Evolutionary conservation across 2,329 filamentous ascomycete species (phyloP).

Genomic region (Xylariaceae sp.): DNA sequence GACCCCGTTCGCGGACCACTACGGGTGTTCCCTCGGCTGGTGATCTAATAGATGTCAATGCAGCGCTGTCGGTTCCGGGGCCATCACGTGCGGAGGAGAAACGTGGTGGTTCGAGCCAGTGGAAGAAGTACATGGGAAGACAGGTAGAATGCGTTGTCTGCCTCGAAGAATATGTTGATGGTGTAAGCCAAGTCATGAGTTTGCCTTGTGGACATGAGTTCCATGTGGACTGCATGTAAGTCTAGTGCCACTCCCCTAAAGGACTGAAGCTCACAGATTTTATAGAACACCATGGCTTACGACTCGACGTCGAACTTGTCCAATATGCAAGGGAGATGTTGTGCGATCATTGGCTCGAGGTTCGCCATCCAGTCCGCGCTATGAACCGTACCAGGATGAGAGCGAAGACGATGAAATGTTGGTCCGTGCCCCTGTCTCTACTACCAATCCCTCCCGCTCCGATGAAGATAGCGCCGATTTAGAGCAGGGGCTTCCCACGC

Average conservation of each 20-base stretch:
- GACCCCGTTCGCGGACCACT: constrained; percentile 70
- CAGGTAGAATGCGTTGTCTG: constrained; percentile 95
- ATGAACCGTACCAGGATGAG: constrained; percentile 63
- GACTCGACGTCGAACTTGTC: constrained; percentile 93
- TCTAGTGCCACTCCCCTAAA: constrained; percentile 39
- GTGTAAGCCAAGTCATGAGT: constrained; percentile 94
- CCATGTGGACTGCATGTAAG: constrained; percentile 98
- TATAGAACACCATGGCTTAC: constrained; percentile 93
- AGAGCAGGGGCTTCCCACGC: constrained; percentile 50
- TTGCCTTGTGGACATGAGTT: constrained; percentile 97
- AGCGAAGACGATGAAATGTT: constrained; percentile 50
- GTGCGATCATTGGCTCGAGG: constrained; percentile 71
- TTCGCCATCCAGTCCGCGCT: constrained; percentile 57
- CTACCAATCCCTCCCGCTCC: constrained; percentile 32
- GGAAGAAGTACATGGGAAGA: constrained; percentile 71
- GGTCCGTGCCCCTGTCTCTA: constrained; percentile 31
- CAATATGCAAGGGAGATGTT: constrained; percentile 98
- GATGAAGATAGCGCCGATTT: constrained; percentile 47
- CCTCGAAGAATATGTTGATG: constrained; percentile 94
- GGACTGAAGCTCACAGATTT: constrained; percentile 35
- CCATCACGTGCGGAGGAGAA: constrained; percentile 58
- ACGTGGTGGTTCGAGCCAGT: constrained; percentile 55
- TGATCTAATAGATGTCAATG: constrained; percentile 52
- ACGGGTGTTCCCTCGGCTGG: constrained; percentile 63
- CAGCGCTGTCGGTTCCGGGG: constrained; percentile 49